These are phyloP conservation scores for Monosporascus sp. DNA, from an alignment of 2,329 filamentous ascomycete genomes.

Conservation along the genomic window DNA sequence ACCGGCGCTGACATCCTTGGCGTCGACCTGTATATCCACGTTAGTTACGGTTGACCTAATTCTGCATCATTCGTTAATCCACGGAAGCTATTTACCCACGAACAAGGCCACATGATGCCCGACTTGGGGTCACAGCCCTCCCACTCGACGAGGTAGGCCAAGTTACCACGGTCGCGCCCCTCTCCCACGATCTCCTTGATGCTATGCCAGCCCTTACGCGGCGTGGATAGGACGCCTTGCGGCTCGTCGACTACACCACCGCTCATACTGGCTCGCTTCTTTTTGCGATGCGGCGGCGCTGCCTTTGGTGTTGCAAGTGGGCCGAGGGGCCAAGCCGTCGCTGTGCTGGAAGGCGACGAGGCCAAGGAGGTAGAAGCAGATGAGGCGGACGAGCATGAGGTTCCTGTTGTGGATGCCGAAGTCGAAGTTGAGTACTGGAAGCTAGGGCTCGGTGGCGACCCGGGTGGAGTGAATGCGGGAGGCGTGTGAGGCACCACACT, in stretches of 20 bases:
- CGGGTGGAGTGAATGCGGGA: not conserved
- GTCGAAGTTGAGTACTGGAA: not conserved
- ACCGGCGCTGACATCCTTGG: conserved; percentile 7
- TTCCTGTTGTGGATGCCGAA: not conserved
- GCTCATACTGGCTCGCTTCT: not conserved
- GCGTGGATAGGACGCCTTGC: conserved; percentile 1
- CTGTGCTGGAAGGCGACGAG: not conserved
- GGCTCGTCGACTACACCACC: not conserved
- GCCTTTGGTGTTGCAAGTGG: too few species aligned
- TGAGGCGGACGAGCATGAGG: not conserved
- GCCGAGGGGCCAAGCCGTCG: not conserved
- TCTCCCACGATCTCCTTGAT: conserved; percentile 18
- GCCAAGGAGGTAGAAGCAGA: not conserved
- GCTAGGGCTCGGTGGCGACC: not conserved
- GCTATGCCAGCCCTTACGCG: conserved; percentile 16
- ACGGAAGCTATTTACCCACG: conserved; percentile 17
- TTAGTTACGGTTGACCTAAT: not conserved
- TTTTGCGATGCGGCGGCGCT: not conserved
- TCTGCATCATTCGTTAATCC: not conserved
- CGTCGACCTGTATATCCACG: conserved; percentile 6
- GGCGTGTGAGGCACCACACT: not conserved
- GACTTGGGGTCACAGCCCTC: conserved; percentile 19
- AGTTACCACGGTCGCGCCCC: conserved; percentile 1
- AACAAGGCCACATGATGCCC: conserved; percentile 16
- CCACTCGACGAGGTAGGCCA: conserved; percentile 23